Conservation (phyloP, 371 early-diverging fungal genomes). For the Modicella reniformis region DNA sequence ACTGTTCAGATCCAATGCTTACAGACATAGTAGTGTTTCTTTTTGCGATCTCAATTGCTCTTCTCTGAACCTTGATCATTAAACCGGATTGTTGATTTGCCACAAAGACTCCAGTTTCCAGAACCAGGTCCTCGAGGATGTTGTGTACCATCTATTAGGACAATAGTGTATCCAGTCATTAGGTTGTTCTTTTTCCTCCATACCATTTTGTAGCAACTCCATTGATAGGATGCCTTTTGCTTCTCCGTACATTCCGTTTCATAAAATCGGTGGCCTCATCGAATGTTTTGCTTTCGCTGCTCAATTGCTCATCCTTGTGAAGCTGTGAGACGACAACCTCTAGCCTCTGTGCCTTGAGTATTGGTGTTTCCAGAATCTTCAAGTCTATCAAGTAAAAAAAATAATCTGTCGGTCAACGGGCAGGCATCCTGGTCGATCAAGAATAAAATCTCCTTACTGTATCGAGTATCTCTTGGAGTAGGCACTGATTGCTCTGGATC, state of each 20-base stretch:
- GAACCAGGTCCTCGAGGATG: slow-evolving; percentile 23
- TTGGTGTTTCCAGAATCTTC: slow-evolving; percentile 6
- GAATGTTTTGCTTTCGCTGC: slow-evolving; percentile 16
- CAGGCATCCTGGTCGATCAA: not conserved
- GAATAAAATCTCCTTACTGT: slow-evolving; percentile 10
- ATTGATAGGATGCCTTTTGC: not conserved
- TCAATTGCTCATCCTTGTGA: slow-evolving; percentile 1
- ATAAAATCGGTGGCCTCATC: slow-evolving; percentile 36
- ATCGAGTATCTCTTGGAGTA: slow-evolving; percentile 6
- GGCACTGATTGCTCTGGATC: not conserved
- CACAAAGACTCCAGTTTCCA: slow-evolving; percentile 24
- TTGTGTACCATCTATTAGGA: slow-evolving; percentile 33
- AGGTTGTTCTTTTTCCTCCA: too few species aligned
- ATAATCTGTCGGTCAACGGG: not conserved
- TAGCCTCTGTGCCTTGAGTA: slow-evolving; percentile 25
- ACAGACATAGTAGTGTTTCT: not conserved
- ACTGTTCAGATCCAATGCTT: not conserved
- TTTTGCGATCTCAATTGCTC: too few species aligned
- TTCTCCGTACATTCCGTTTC: slow-evolving; percentile 31
- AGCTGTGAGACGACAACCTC: slow-evolving; percentile 21
- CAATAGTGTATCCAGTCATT: too few species aligned
- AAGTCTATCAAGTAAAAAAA: slow-evolving; percentile 10
- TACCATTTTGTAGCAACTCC: not conserved
- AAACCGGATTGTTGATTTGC: slow-evolving; percentile 23
- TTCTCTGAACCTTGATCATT: slow-evolving; percentile 27